Evolutionary conservation across 495 filamentous ascomycete genomes (phyloP).

Genomic region (Penicillium simplicissimum): DNA sequence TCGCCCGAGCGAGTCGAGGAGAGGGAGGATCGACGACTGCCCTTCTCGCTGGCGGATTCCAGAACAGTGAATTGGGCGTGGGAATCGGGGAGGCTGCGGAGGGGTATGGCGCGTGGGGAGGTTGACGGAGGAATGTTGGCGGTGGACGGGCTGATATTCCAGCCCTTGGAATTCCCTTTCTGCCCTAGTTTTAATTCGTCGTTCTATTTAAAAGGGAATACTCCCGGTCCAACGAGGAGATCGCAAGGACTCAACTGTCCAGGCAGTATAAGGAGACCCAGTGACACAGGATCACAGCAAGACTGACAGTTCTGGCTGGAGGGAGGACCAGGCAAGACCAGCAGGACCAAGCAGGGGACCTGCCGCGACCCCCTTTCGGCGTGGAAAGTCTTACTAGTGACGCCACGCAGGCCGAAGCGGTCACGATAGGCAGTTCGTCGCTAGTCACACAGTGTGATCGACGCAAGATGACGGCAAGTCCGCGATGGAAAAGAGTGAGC

Average conservation of each 20-base stretch:
- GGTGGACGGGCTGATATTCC: conserved; percentile 49
- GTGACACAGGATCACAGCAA: conserved; percentile 3
- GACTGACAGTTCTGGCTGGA: not conserved
- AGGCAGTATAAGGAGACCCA: not conserved
- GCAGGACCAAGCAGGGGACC: conserved; percentile 2
- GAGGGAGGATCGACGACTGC: conserved; percentile 53
- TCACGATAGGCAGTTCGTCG: conserved; percentile 11
- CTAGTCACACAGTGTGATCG: conserved; percentile 19
- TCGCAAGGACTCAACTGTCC: not conserved
- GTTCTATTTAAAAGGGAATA: not conserved
- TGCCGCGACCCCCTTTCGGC: conserved; percentile 2
- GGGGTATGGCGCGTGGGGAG: conserved; percentile 56
- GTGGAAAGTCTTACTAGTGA: conserved; percentile 11
- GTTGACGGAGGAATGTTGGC: conserved; percentile 62
- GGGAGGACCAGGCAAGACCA: not conserved
- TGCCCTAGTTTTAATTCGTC: conserved; percentile 6
- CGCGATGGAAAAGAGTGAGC: not conserved
- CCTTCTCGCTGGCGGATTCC: conserved; percentile 48
- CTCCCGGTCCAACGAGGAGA: not conserved
- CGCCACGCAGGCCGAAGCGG: conserved; percentile 9
- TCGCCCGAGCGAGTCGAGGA: conserved; percentile 61
- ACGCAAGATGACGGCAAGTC: conserved; percentile 34
- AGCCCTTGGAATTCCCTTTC: conserved; percentile 34
- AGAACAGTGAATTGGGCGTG: conserved; percentile 38
- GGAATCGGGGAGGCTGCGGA: conserved; percentile 51